Evolutionary conservation across 371 early-diverging fungal species (phyloP), one percentile per base, ranked within the genome.

Genomic region (Haplosporangium sp.): DNA sequence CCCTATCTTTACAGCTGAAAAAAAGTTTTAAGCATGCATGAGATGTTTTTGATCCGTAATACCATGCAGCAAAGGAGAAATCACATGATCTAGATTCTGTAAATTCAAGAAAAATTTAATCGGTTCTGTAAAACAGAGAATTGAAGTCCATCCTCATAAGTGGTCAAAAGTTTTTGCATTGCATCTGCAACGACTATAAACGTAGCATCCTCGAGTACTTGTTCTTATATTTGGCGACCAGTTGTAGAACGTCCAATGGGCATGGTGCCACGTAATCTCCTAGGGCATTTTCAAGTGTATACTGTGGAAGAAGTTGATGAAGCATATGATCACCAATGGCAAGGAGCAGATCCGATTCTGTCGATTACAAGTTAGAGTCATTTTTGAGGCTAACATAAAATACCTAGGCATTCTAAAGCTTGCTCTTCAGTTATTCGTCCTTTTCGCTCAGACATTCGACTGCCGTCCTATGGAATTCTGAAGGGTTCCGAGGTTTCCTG

Each of bases 101-200:
- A n/a, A n/a, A n/a, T n/a, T n/a, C n/a, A n/a, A n/a, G n/a, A n/a
- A n/a, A n/a, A n/a, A n/a, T n/a, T n/a, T n/a, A n/a, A n/a, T n/a
- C n/a, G 2, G 55, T 53, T 11, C 7, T 19, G 34, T 1, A 53
- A 52, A 65, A 64, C 67, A 66, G 13, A n/a, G 63, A 63, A 52
- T 47, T 27, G 19, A 2, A 34, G 19, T 27, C 2, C 55, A 53
- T 19, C 55, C 10, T 53, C 27, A 6, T 27, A 53, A 10, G 7
- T 1, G 6, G 0, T 1, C 34, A 53, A 27, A 1, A 53, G 55
- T 9, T 6, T 4, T 27, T 53, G 55, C 55, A 53, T 27, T 8
- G 3, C 55, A 53, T 53, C 55, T 5, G 27, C 34, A 27, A 53
- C 55, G 0, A 53, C 7, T 4, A 53, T 53, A 5, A 53, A 1